Conservation (phyloP, 257 asterid genomes). For the Plectranthus barbatus region DNA sequence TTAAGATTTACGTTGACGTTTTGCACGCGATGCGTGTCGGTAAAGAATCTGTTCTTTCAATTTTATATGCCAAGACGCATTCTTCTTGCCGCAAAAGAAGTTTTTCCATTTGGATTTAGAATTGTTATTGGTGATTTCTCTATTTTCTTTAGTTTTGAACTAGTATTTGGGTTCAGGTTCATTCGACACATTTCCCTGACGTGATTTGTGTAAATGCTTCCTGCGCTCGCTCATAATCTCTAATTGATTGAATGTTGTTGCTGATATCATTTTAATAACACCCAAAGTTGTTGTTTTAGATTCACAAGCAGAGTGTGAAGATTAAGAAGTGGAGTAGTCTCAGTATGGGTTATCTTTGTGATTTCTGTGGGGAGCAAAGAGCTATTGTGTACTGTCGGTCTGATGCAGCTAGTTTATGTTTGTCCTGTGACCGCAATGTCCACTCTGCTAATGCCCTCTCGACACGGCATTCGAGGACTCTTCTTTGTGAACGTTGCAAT, state of each 20-base stretch:
- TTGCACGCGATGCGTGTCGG: neutral
- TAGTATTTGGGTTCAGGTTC: neutral
- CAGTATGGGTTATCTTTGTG: slow-evolving; percentile 76
- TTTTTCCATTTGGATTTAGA: slow-evolving; percentile 1
- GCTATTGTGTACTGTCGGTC: slow-evolving; percentile 73
- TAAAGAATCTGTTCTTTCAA: slow-evolving; percentile 13
- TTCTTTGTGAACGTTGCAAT: slow-evolving; percentile 75
- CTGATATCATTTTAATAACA: neutral
- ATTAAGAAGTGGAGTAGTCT: neutral
- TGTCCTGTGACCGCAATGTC: slow-evolving; percentile 79
- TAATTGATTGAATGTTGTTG: neutral
- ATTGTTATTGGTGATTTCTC: neutral
- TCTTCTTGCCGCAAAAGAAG: slow-evolving; percentile 8
- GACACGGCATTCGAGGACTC: slow-evolving; percentile 75
- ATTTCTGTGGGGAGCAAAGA: slow-evolving; percentile 70
- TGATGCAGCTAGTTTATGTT: slow-evolving; percentile 75
- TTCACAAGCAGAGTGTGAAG: neutral
- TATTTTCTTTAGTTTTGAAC: neutral
- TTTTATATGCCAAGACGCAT: neutral
- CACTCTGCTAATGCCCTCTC: slow-evolving; percentile 92
- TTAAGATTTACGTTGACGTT: neutral
- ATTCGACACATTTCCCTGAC: neutral
- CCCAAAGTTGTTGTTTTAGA: neutral
- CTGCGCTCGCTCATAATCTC: neutral
- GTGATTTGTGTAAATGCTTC: neutral